A percentile compares a stretch with the other conserved stretches of the same genome.
phyloP scores from a whole-genome alignment of 208 protist genomes.

The Porcisia deanei region DNA sequence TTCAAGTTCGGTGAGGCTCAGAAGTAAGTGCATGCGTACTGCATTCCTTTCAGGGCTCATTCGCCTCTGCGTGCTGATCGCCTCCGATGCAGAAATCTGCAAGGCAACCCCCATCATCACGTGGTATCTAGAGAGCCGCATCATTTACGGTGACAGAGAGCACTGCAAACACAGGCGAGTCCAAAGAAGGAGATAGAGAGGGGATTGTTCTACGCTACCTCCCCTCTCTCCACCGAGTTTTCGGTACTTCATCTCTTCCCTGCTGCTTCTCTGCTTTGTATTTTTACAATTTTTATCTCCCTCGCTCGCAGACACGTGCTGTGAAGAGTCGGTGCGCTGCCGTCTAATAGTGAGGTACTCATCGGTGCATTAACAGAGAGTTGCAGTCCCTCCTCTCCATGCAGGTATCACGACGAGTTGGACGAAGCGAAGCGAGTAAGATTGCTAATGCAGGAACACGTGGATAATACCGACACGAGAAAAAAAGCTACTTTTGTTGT shows the following conservation, averaged over 20 bases:
- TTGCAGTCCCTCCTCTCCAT: not conserved
- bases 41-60: not conserved
- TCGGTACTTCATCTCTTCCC: not conserved
- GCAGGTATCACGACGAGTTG: not conserved
- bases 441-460: not conserved
- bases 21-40: not conserved
- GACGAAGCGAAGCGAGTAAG: not conserved
- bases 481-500: not conserved
- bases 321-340: not conserved
- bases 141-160: too few relatives aligned
- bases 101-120: too few relatives aligned
- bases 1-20: slow-evolving; percentile 47
- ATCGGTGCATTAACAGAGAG: not conserved
- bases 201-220: too few relatives aligned
- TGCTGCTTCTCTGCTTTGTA: not conserved
- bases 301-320: too few relatives aligned
- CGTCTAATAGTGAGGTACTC: not conserved
- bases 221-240: too few relatives aligned
- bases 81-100: too few relatives aligned
- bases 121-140: too few relatives aligned
- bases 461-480: not conserved
- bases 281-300: not conserved
- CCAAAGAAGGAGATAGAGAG: too few relatives aligned
- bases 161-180: too few relatives aligned
- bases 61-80: not conserved